phyloP scores from a whole-genome alignment of 257 asterid species.

The Fraxinus anomala region DNA sequence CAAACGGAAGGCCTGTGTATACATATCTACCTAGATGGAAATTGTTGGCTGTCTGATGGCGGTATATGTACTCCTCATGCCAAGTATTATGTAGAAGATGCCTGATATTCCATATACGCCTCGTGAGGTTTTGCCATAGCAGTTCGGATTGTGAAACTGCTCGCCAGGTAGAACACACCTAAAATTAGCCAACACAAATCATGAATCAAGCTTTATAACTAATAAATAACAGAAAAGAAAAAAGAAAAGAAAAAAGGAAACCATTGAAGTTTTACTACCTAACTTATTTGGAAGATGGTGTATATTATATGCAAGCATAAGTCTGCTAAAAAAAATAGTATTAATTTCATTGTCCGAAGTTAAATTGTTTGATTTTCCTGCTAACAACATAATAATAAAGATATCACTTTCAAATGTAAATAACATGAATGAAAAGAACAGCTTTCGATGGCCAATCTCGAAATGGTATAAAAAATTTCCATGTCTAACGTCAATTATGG shows the following conservation, averaged over 20 bases:
- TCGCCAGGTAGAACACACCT: conserved; percentile 97
- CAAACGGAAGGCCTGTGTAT: conserved; percentile 47
- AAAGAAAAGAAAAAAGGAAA: not conserved
- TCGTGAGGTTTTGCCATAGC: conserved; percentile 75
- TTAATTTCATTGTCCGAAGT: too few species aligned
- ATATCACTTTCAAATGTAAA: too few species aligned
- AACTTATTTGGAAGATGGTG: not conserved
- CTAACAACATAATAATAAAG: too few species aligned
- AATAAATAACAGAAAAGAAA: not conserved
- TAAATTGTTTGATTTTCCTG: too few species aligned
- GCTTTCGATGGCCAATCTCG: too few species aligned
- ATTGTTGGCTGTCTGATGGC: conserved; percentile 62
- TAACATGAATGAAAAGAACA: too few species aligned
- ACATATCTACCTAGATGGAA: conserved; percentile 46
- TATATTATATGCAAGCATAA: not conserved
- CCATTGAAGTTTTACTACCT: too few species aligned
- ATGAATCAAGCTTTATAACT: not conserved
- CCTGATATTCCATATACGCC: conserved; percentile 56
- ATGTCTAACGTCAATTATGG: too few species aligned
- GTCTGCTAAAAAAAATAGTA: too few species aligned
- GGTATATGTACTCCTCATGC: conserved; percentile 81
- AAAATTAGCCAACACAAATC: not conserved
- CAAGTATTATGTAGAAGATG: conserved; percentile 52
- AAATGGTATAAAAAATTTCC: too few species aligned
- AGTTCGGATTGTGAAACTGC: conserved; percentile 78